A percentile compares a stretch with the other conserved stretches of the same genome.
Conservation (phyloP, 2,329 filamentous ascomycete genomes). For the Polytolypa hystricis region DNA sequence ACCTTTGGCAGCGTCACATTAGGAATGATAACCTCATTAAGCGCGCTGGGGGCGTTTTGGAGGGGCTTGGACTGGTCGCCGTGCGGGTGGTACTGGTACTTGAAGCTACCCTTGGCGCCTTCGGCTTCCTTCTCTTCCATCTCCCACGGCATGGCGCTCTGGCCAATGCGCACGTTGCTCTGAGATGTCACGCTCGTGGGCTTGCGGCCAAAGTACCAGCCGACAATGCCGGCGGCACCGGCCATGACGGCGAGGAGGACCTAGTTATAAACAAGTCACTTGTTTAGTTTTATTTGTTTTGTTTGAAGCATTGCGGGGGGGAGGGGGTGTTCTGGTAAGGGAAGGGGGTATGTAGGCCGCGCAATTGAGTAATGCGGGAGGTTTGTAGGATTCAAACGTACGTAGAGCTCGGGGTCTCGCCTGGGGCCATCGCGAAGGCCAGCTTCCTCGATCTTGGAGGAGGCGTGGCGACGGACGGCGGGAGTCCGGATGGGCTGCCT, state of each 20-base stretch:
- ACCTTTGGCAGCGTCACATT: conserved; percentile 88
- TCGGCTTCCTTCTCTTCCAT: conserved; percentile 55
- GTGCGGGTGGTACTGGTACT: conserved; percentile 73
- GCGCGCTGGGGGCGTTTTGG: conserved; percentile 83
- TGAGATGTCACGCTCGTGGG: conserved; percentile 81
- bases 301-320: conserved; percentile 12
- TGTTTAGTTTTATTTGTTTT: no score
- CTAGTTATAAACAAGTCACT: no score
- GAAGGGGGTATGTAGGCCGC: conserved; percentile 7
- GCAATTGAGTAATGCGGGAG: not conserved
- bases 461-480: conserved; percentile 28
- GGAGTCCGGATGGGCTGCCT: conserved; percentile 33
- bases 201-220: conserved; percentile 68
- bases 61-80: conserved; percentile 65
- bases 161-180: conserved; percentile 59
- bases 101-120: conserved; percentile 44
- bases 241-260: conserved; percentile 87
- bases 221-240: conserved; percentile 73
- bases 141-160: conserved; percentile 87
- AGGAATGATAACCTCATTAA: conserved; percentile 90
- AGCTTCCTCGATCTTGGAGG: conserved; percentile 37
- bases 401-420: conserved; percentile 64
- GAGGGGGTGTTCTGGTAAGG: conserved; percentile 5
- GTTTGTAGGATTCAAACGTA: no score
- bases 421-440: conserved; percentile 52